These are phyloP conservation scores for Senna siamea DNA, from an alignment of 306 rosid genomes.

Conservation along the genomic window DNA sequence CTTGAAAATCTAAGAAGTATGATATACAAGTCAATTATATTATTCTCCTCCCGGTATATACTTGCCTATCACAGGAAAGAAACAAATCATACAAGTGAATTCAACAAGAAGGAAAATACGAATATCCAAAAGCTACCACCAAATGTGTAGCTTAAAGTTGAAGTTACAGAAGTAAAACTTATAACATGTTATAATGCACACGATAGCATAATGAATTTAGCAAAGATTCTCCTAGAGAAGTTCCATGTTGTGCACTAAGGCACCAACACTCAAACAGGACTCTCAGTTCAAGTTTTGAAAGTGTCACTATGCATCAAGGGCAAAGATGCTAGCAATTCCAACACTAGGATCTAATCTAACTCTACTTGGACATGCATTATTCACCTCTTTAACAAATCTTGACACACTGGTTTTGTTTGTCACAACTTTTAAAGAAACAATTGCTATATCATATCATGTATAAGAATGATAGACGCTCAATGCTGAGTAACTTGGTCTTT, in stretches of 20 bases:
- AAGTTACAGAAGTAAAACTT: constrained; percentile 22
- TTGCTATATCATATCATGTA: too few species aligned
- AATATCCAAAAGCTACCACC: constrained; percentile 17
- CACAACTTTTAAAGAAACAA: background rate
- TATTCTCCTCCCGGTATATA: constrained; percentile 78
- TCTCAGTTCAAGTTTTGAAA: too few species aligned
- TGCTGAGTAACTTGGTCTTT: background rate
- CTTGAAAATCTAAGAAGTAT: constrained; percentile 90
- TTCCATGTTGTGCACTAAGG: background rate
- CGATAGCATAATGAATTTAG: background rate
- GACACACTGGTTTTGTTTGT: background rate
- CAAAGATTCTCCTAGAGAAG: constrained; percentile 7
- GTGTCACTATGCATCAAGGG: background rate
- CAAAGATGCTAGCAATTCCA: background rate
- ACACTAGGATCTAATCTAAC: background rate
- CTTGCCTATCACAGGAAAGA: constrained; percentile 55
- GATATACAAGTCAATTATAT: constrained; percentile 81
- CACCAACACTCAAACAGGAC: too few species aligned
- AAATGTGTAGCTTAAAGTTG: background rate
- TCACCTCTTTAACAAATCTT: background rate
- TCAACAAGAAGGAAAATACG: constrained; percentile 16
- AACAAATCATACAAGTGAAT: constrained; percentile 23
- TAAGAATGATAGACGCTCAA: too few species aligned
- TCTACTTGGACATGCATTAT: background rate
- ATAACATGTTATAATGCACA: background rate